Base-by-base conservation (phyloP, 176 grass and related monocot species). In the Microstegium vimineum region DNA sequence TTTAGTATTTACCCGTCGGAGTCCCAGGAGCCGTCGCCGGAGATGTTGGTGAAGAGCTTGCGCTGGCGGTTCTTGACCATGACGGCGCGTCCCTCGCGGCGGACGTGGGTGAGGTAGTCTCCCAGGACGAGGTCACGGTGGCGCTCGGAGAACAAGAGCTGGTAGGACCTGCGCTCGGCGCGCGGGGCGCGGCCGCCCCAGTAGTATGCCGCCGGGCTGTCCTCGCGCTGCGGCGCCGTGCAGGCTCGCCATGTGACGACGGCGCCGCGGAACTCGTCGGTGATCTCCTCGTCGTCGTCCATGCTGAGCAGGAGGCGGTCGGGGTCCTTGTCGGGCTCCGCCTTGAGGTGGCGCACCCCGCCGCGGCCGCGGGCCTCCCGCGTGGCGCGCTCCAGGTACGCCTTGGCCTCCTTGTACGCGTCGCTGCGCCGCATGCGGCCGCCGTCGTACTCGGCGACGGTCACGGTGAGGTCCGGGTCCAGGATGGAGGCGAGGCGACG, bases 21-120 rank as follows among this genome's bases (percentile, higher is more conserved):
- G 49, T 59, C 43, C 41, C 23, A 54, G 22, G 22, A 45, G 20
- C 12, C 1, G 4, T 8, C 40, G 32, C 34, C 18, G 67, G 75
- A 31, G 71, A 43, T 60, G 83, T 90, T 90, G 56, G 77, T 82
- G 78, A 77, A 86, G 54, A 90, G 88, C 78, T 59, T 85, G 17
- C 72, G 83, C 82, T 43, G 71, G 8, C 78, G 87, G 64, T 77
- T 77, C 25, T 17, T 3, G 63, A 85, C 30, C 22, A 68, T 37
- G 71, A 60, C 20, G 62, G 63, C 72, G 56, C 83, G 66, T 0
- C 88, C 83, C 41, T 59, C 6, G 37, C 67, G 54, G 18, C 79
- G 30, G 12, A 90, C 83, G 10, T 85, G 78, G 2, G 31, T 23
- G 25, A 90, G 83, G 72, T 90, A 89, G 2, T 77, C 70, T 1